phyloP scores from a whole-genome alignment of 495 filamentous ascomycete species.

The Penicillium argentinense region DNA sequence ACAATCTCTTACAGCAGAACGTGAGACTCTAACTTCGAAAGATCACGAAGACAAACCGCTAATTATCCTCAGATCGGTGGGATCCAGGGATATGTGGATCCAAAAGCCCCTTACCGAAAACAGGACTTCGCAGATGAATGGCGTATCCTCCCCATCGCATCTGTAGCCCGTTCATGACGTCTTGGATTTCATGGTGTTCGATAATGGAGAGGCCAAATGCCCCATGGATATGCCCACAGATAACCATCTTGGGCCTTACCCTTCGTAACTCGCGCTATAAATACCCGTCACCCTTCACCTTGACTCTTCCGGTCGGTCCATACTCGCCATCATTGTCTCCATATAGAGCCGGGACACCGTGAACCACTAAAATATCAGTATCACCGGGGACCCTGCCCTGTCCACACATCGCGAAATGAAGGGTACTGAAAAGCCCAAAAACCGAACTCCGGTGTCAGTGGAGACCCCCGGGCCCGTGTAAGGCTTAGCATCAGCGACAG shows the following conservation, averaged over 20 bases:
- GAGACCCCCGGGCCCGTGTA: too few species aligned
- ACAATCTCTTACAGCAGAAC: too few species aligned
- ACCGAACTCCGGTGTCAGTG: slow-evolving; percentile 50
- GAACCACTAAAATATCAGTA: slow-evolving; percentile 70
- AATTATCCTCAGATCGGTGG: too few species aligned
- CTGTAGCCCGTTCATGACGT: background rate
- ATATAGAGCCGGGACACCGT: slow-evolving; percentile 57
- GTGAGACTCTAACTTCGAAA: too few species aligned
- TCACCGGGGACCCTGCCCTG: slow-evolving; percentile 51
- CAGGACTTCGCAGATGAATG: too few species aligned
- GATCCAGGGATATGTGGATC: too few species aligned
- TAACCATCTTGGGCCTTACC: slow-evolving; percentile 63
- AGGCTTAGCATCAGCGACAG: too few species aligned
- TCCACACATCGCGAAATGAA: slow-evolving; percentile 17
- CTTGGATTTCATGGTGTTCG: slow-evolving; percentile 6
- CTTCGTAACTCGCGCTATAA: slow-evolving; percentile 63
- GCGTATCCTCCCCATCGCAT: slow-evolving; percentile 9
- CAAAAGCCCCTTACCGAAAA: too few species aligned
- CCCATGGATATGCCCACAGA: slow-evolving; percentile 71
- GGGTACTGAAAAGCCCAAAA: slow-evolving; percentile 48
- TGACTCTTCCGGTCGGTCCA: slow-evolving; percentile 18
- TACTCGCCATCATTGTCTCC: slow-evolving; percentile 50
- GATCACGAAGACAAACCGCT: too few species aligned
- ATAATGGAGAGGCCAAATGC: slow-evolving; percentile 8
- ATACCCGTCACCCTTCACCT: slow-evolving; percentile 53